phyloP scores from a whole-genome alignment of 2,329 filamentous ascomycete species.

The Remersonia thermophila region DNA sequence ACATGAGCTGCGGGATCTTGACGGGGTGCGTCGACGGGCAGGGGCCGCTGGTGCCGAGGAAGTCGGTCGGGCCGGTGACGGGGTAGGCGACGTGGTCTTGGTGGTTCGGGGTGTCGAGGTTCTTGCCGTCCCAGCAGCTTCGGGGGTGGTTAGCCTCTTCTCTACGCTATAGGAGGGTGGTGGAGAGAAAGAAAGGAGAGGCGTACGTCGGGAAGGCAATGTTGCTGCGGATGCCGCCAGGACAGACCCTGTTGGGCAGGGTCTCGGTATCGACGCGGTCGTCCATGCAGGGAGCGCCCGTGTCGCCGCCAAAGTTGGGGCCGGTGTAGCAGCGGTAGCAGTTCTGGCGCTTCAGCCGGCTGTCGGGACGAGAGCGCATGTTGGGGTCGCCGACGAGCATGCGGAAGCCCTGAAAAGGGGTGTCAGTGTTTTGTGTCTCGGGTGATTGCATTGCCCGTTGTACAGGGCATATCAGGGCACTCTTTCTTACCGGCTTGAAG shows the following conservation, averaged over 20 bases:
- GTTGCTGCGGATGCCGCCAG: constrained; percentile 33
- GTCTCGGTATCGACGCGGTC: constrained; percentile 25
- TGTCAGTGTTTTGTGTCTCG: neutral
- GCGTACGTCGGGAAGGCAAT: constrained; percentile 39
- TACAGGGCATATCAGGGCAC: too few species aligned
- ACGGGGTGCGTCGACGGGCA: constrained; percentile 29
- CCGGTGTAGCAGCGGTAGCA: constrained; percentile 35
- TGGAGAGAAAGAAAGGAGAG: constrained; percentile 36
- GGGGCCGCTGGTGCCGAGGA: constrained; percentile 23
- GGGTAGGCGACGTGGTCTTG: constrained; percentile 31
- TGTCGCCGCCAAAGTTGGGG: constrained; percentile 33
- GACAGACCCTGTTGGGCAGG: constrained; percentile 28
- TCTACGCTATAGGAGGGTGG: constrained; percentile 45
- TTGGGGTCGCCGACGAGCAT: constrained; percentile 34
- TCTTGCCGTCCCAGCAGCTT: constrained; percentile 39
- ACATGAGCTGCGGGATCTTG: constrained; percentile 34
- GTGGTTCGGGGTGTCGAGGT: constrained; percentile 36
- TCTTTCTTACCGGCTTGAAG: constrained; percentile 32
- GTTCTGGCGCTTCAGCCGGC: constrained; percentile 24
- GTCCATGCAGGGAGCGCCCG: constrained; percentile 24
- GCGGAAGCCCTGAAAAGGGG: constrained; percentile 29
- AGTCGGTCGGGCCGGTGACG: constrained; percentile 28
- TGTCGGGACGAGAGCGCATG: constrained; percentile 22
- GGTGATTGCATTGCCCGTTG: constrained; percentile 10
- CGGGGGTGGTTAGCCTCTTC: constrained; percentile 39